Conservation (phyloP, 805 yeast species). For the Blastobotrys mokoenaii region DNA sequence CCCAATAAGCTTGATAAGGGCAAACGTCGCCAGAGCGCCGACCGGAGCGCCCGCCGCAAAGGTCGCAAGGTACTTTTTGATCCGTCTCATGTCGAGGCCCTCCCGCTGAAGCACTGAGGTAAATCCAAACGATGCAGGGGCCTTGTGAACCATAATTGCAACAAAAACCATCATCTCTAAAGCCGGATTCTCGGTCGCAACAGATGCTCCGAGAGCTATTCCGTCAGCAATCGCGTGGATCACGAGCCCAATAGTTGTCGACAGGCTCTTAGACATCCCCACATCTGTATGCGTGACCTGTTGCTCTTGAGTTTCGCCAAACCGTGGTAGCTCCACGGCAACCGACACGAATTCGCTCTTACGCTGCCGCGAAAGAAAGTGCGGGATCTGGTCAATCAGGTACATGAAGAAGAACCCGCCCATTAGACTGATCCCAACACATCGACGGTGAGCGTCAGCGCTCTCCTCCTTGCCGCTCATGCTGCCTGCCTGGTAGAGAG, state of each 20-base stretch:
- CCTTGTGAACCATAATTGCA: constrained; percentile 60
- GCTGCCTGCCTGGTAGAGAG: constrained; percentile 26
- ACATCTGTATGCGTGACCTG: not conserved
- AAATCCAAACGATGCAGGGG: constrained; percentile 68
- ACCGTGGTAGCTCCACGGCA: constrained; percentile 24
- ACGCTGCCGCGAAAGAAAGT: constrained; percentile 9
- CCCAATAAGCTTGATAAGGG: constrained; percentile 23
- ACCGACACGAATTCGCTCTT: constrained; percentile 9
- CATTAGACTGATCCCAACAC: constrained; percentile 42
- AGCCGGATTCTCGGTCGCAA: constrained; percentile 32
- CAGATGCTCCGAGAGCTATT: constrained; percentile 57
- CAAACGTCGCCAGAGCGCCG: constrained; percentile 46
- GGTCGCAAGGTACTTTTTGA: constrained; percentile 39
- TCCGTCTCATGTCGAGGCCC: constrained; percentile 27
- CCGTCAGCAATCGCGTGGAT: constrained; percentile 70
- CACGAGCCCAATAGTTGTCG: constrained; percentile 53
- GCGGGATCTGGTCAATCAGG: constrained; percentile 36
- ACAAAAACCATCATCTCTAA: constrained; percentile 42
- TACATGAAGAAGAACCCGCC: constrained; percentile 50
- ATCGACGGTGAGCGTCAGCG: constrained; percentile 10
- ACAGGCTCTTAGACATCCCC: constrained; percentile 29
- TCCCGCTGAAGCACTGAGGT: constrained; percentile 42
- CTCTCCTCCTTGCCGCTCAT: constrained; percentile 5
- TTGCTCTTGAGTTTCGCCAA: not conserved
- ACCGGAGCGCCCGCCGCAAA: constrained; percentile 58